Evolutionary conservation across 352 stramenopile genomes (phyloP).

Genomic region (Phytophthora pini): DNA sequence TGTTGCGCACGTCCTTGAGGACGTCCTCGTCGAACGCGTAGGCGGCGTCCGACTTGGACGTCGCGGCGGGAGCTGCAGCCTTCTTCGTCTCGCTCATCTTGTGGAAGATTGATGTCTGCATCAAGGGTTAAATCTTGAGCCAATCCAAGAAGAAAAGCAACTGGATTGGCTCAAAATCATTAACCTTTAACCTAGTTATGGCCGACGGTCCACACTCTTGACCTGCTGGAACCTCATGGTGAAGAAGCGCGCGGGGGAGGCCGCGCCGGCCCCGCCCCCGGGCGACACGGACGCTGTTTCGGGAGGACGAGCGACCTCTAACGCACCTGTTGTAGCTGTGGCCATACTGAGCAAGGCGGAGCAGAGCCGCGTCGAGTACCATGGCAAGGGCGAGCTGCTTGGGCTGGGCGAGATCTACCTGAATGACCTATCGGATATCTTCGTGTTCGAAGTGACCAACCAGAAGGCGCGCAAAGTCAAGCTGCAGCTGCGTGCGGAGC

Average conservation of each 20-base stretch:
- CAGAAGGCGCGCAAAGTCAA: slow-evolving; percentile 53
- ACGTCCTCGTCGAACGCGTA: slow-evolving; percentile 88
- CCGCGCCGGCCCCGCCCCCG: slow-evolving; percentile 12
- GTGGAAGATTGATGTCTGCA: slow-evolving; percentile 29
- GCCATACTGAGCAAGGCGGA: slow-evolving; percentile 74
- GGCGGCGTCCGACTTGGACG: slow-evolving; percentile 62
- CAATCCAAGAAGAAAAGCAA: slow-evolving; percentile 5
- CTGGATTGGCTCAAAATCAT: slow-evolving; percentile 11
- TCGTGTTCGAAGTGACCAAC: slow-evolving; percentile 84
- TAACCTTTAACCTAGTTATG: no score
- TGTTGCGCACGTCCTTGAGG: slow-evolving; percentile 85
- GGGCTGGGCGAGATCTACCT: slow-evolving; percentile 86
- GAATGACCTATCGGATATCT: slow-evolving; percentile 87
- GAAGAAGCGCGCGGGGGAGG: slow-evolving; percentile 49
- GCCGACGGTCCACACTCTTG: slow-evolving; percentile 17
- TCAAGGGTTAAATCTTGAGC: background rate
- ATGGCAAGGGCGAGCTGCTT: slow-evolving; percentile 62
- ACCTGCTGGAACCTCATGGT: slow-evolving; percentile 35
- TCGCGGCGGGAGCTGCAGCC: slow-evolving; percentile 9
- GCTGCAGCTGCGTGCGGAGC: slow-evolving; percentile 73
- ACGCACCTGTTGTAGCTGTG: slow-evolving; percentile 41
- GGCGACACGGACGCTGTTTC: slow-evolving; percentile 10
- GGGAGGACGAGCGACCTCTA: slow-evolving; percentile 1
- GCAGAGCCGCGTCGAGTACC: slow-evolving; percentile 56
- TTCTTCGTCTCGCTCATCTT: slow-evolving; percentile 35